These are phyloP conservation scores for Taphrina confusa DNA, from an alignment of 1,139 yeast species.

Conservation along the genomic window DNA sequence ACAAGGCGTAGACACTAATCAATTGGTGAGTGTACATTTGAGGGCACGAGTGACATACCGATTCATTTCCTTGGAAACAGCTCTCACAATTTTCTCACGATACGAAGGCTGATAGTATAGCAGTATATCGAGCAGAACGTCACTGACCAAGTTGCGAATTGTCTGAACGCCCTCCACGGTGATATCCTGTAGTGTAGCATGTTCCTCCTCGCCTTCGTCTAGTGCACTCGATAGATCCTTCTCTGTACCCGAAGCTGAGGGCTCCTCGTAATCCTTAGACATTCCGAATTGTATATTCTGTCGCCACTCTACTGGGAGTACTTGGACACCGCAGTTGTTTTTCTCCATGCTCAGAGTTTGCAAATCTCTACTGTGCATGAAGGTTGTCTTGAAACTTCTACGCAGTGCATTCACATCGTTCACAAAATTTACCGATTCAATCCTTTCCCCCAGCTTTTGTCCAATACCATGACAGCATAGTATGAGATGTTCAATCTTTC, in stretches of 20 bases:
- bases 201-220: constrained; percentile 42
- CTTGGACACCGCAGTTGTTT: constrained; percentile 40
- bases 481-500: constrained; percentile 75
- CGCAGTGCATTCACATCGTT: constrained; percentile 78
- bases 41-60: constrained; percentile 43
- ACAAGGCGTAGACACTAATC: constrained; percentile 61
- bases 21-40: neutral
- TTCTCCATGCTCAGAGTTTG: constrained; percentile 42
- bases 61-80: constrained; percentile 63
- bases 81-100: constrained; percentile 60
- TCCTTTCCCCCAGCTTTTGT: constrained; percentile 75
- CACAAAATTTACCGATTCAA: constrained; percentile 80
- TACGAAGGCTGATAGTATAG: constrained; percentile 75
- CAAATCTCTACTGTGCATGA: constrained; percentile 42
- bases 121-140: constrained; percentile 82
- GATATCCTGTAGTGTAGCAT: constrained; percentile 70
- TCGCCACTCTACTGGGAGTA: constrained; percentile 41
- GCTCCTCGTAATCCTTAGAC: constrained; percentile 37
- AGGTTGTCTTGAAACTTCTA: constrained; percentile 44
- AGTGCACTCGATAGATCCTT: constrained; percentile 37
- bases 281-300: constrained; percentile 43
- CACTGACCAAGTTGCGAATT: constrained; percentile 73
- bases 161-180: constrained; percentile 79
- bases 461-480: constrained; percentile 94
- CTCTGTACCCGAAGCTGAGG: constrained; percentile 33